Evolutionary conservation across 768 basidiomycete genomes (phyloP).

Genomic region (Botryobasidium botryosum): DNA sequence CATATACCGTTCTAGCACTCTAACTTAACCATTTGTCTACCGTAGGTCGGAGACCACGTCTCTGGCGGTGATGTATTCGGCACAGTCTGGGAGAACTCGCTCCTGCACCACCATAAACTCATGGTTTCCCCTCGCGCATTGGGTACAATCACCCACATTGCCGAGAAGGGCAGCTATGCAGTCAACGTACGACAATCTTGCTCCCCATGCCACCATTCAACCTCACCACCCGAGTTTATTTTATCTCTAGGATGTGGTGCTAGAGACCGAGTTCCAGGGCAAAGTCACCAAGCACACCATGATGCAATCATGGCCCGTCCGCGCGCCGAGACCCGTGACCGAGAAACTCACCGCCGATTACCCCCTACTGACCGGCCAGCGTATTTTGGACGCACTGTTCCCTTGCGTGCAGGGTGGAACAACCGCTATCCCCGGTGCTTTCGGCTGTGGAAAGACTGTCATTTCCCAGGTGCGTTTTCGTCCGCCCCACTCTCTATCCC

Average conservation of each 20-base stretch:
- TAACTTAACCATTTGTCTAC: neutral
- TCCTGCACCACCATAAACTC: conserved; percentile 92
- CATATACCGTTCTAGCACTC: neutral
- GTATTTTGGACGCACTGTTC: conserved; percentile 92
- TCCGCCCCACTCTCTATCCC: neutral
- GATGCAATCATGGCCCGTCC: conserved; percentile 99
- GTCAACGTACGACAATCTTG: too few relatives aligned
- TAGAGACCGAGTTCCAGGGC: conserved; percentile 96
- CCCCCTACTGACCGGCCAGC: conserved; percentile 89
- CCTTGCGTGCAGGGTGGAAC: conserved; percentile 97
- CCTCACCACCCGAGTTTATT: too few relatives aligned
- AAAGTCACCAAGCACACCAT: conserved; percentile 84
- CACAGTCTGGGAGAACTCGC: conserved; percentile 88
- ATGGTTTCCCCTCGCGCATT: conserved; percentile 89
- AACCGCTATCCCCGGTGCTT: conserved; percentile 95
- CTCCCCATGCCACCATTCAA: neutral
- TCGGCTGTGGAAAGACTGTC: conserved; percentile 97
- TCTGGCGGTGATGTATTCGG: conserved; percentile 96
- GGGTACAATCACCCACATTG: conserved; percentile 86
- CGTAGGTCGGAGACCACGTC: conserved; percentile 86
- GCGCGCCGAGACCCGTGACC: conserved; percentile 88
- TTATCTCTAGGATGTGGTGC: conserved; percentile 61
- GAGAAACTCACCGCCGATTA: conserved; percentile 88
- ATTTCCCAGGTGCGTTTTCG: conserved; percentile 50
- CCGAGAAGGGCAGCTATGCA: conserved; percentile 84